phyloP scores from a whole-genome alignment of 164 flowering plant genomes.

The Tetracentron sinense region DNA sequence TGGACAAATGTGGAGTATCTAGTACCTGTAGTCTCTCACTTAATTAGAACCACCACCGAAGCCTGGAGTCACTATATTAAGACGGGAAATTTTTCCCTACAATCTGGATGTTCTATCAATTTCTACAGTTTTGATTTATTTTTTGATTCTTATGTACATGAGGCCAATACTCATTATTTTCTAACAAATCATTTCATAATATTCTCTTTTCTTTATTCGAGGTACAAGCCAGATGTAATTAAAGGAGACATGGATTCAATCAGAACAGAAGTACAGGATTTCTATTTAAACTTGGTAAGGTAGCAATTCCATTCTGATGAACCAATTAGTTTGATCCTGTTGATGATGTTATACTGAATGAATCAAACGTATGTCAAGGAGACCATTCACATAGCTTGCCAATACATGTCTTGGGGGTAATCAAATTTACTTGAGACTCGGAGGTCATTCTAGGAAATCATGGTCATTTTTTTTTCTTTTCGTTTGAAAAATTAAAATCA shows the following conservation, averaged over 20 bases:
- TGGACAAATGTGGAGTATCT: too few species aligned
- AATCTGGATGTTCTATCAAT: too few species aligned
- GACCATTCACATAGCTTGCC: neutral
- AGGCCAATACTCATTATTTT: too few species aligned
- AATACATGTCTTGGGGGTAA: neutral
- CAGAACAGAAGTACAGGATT: conserved; percentile 68
- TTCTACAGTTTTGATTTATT: too few species aligned
- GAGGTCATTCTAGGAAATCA: neutral
- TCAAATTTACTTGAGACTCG: neutral
- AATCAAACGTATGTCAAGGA: neutral
- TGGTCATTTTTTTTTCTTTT: too few species aligned
- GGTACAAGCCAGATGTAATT: conserved; percentile 86
- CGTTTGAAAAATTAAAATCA: too few species aligned
- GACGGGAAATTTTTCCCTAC: too few species aligned
- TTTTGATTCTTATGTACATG: too few species aligned
- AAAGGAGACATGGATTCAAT: conserved; percentile 96
- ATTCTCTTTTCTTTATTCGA: conserved; percentile 26
- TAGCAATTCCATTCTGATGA: neutral
- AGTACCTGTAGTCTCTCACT: too few species aligned
- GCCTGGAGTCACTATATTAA: too few species aligned
- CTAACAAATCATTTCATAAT: too few species aligned
- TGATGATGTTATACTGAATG: neutral
- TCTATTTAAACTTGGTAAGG: conserved; percentile 57
- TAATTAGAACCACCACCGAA: too few species aligned
- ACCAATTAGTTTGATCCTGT: neutral